Evolutionary conservation across 805 yeast species (phyloP).

Genomic region (Yarrowia phangngaensis): DNA sequence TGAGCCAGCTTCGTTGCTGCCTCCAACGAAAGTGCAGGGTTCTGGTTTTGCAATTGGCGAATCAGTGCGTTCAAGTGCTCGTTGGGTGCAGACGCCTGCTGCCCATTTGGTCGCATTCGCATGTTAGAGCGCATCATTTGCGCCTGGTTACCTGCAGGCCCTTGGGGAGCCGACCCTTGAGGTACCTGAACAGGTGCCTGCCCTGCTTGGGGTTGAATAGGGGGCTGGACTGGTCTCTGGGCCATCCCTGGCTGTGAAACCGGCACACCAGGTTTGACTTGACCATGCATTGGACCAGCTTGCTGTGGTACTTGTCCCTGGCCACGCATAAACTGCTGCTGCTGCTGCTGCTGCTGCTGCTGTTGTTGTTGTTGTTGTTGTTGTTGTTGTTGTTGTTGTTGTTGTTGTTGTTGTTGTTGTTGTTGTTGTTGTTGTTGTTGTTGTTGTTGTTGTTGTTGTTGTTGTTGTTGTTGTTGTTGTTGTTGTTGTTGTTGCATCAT

Average conservation of each 20-base stretch:
- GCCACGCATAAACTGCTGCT: constrained; percentile 25
- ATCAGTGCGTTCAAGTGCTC: constrained; percentile 33
- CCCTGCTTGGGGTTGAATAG: constrained; percentile 1
- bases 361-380: constrained; percentile 29
- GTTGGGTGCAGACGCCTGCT: constrained; percentile 27
- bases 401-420: constrained; percentile 27
- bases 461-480: constrained; percentile 42
- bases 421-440: constrained; percentile 28
- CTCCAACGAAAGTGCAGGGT: constrained; percentile 37
- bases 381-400: constrained; percentile 32
- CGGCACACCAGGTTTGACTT: constrained; percentile 5
- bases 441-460: constrained; percentile 34
- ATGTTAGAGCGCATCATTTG: constrained; percentile 16
- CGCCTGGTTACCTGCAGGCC: constrained; percentile 8
- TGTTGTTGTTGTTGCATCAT: constrained; percentile 38
- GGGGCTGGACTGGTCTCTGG: constrained; percentile 3
- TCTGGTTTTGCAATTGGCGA: constrained; percentile 33
- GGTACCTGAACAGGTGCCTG: background rate
- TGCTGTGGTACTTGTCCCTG: constrained; percentile 17
- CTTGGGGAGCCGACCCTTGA: background rate
- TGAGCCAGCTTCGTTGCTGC: constrained; percentile 38
- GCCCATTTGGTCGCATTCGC: constrained; percentile 18
- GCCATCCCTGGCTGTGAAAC: constrained; percentile 8
- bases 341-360: constrained; percentile 27
- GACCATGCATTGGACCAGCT: constrained; percentile 21